Base-by-base conservation (phyloP, 2,329 filamentous ascomycete genomes). In the Aphanocladium album region DNA sequence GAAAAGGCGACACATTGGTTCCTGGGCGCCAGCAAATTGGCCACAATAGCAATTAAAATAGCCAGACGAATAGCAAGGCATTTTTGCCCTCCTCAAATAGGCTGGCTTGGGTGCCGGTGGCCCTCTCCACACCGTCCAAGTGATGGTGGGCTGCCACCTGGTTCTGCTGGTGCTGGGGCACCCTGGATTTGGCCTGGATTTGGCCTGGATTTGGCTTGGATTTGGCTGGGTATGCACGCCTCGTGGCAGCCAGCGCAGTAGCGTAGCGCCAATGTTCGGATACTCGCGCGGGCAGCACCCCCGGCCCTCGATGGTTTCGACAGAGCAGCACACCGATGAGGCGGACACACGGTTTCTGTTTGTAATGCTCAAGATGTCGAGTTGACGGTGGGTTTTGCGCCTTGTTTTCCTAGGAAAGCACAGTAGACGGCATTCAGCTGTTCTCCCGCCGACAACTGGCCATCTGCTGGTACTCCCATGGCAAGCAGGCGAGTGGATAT, bases 221-320 rank as follows among this genome's bases (percentile, higher is more conserved):
- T 35, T 35, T 49, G 27, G 8, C 30, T 5, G 49, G 46, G 56
- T 21, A 58, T 58, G 56, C 56, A 58, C 56, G 56, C 56, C 56
- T 59, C 47, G 56, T 59, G 56, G 56, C 56, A 30, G 56, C 56
- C 56, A 59, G 56, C 56, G 47, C 56, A 59, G 55, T 50, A 57
- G 33, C 33, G 46, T 51, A 58, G 56, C 56, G 56, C 46, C 56
- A 57, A 50, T 50, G 56, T 59, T 52, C 56, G 56, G 56, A 59
- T 59, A 52, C 56, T 59, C 56, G 56, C 56, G 56, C 56, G 56
- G 56, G 37, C 35, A 39, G n/a, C 56, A 52, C 46, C 56, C n/a
- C 56, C 56, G 46, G 56, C 35, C 47, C 45, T 58, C 37, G 25
- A 59, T 59, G 56, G 25, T 45, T 50, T 57, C 19, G 46, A 35